Evolutionary conservation across 257 asterid genomes (phyloP).

Genomic region (Voacanga thouarsii): DNA sequence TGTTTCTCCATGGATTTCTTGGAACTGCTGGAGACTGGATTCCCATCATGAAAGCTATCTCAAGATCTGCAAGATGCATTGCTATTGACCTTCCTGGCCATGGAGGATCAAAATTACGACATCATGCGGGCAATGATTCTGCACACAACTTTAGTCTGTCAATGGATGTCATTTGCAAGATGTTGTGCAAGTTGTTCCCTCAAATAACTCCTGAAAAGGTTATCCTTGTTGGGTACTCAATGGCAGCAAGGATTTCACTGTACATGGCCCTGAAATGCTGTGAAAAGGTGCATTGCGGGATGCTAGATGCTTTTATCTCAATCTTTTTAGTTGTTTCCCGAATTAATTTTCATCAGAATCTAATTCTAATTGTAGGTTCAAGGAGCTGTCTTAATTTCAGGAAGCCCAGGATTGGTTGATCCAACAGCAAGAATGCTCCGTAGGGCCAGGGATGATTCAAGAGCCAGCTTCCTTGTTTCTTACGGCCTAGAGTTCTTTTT

Average conservation of each 20-base stretch:
- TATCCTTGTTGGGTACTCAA: conserved; percentile 45
- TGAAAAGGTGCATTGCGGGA: conserved; percentile 43
- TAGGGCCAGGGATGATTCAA: conserved; percentile 73
- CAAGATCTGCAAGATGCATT: conserved; percentile 68
- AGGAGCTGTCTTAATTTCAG: conserved; percentile 81
- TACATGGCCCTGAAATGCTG: conserved; percentile 65
- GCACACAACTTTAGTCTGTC: conserved; percentile 47
- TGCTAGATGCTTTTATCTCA: background rate
- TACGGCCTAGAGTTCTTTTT: conserved; percentile 64
- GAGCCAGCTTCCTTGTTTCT: conserved; percentile 64
- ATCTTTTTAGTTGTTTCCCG: background rate
- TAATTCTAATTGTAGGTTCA: conserved; percentile 45
- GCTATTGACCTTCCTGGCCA: conserved; percentile 97
- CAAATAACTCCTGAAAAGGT: conserved; percentile 51
- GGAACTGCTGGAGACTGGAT: conserved; percentile 80
- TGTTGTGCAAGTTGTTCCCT: conserved; percentile 54
- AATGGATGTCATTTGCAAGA: conserved; percentile 50
- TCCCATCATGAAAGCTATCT: conserved; percentile 78
- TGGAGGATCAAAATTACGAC: conserved; percentile 59
- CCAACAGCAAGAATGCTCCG: conserved; percentile 56
- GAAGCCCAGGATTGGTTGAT: conserved; percentile 84
- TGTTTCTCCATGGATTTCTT: conserved; percentile 93
- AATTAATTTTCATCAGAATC: background rate
- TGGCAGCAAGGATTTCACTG: conserved; percentile 91
- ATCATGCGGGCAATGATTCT: conserved; percentile 24